Percentiles rank a stretch among this genome's conserved stretches.
Evolutionary conservation across 768 basidiomycete genomes (phyloP).

Genomic region (Lentinula boryana): DNA sequence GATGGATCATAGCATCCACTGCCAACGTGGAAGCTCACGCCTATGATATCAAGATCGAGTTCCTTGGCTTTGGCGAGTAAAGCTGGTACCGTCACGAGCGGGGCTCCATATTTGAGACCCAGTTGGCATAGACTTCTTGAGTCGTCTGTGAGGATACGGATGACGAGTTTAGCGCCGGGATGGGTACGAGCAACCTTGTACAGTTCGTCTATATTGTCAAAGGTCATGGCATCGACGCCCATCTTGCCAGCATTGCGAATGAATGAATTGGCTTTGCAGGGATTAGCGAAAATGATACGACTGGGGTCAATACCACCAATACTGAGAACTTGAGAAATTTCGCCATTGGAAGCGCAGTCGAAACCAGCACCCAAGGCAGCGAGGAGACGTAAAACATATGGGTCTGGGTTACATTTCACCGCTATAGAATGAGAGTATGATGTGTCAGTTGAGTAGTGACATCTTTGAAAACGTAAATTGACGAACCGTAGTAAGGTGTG

Average conservation of each 20-base stretch:
- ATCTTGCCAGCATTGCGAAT: conserved; percentile 24
- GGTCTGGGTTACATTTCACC: conserved; percentile 69
- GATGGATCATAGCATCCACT: conserved; percentile 93
- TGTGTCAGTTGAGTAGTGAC: not conserved
- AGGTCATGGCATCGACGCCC: conserved; percentile 93
- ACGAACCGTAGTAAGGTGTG: conserved; percentile 87
- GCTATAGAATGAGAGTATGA: conserved; percentile 37
- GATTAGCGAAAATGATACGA: conserved; percentile 92
- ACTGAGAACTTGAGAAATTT: conserved; percentile 76
- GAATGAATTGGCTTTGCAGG: conserved; percentile 95
- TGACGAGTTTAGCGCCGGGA: conserved; percentile 78
- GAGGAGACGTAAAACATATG: conserved; percentile 86
- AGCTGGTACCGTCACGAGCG: conserved; percentile 70
- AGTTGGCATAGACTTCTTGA: conserved; percentile 91
- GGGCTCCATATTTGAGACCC: conserved; percentile 95
- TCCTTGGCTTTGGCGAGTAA: conserved; percentile 77
- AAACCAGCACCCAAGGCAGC: conserved; percentile 90
- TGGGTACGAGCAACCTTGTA: conserved; percentile 84
- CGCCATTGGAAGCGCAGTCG: conserved; percentile 94
- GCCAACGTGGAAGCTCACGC: conserved; percentile 97
- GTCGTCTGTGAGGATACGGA: conserved; percentile 98
- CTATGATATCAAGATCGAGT: conserved; percentile 79
- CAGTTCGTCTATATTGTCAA: conserved; percentile 96
- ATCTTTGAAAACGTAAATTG: not conserved
- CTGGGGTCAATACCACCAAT: conserved; percentile 59